phyloP scores from a whole-genome alignment of 2,329 filamentous ascomycete genomes.

The Atkinsonella texensis region DNA sequence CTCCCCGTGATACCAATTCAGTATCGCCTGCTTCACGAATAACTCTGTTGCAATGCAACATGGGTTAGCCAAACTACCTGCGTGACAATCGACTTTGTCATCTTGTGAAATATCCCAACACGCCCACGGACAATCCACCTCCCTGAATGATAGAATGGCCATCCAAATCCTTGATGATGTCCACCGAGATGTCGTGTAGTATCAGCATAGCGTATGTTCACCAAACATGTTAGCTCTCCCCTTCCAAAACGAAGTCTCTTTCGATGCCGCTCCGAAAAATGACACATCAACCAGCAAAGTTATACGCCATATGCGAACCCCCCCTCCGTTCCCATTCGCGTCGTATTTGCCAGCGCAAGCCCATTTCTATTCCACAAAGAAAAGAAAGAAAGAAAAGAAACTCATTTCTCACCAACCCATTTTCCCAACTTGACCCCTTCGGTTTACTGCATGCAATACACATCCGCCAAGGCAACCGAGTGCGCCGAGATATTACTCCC shows the following conservation, averaged over 20 bases:
- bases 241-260: background rate
- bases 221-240: background rate
- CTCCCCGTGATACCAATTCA: too few species aligned
- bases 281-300: too few species aligned
- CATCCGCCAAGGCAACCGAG: slow-evolving; percentile 33
- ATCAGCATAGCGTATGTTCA: slow-evolving; percentile 1
- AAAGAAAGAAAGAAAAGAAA: background rate
- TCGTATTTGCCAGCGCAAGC: too few species aligned
- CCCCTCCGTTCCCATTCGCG: too few species aligned
- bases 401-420: too few species aligned
- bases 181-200: slow-evolving; percentile 4
- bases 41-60: too few species aligned
- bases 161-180: slow-evolving; percentile 1
- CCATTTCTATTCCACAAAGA: too few species aligned
- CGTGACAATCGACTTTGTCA: background rate
- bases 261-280: too few species aligned
- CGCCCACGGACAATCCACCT: background rate
- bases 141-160: background rate
- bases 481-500: slow-evolving; percentile 32
- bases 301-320: too few species aligned
- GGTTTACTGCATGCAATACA: slow-evolving; percentile 34
- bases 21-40: too few species aligned
- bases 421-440: background rate
- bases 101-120: background rate
- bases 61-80: background rate